A percentile compares a stretch with the other conserved stretches of the same genome.
phyloP scores from a whole-genome alignment of 345 rosid species.

The Combretum micranthum region DNA sequence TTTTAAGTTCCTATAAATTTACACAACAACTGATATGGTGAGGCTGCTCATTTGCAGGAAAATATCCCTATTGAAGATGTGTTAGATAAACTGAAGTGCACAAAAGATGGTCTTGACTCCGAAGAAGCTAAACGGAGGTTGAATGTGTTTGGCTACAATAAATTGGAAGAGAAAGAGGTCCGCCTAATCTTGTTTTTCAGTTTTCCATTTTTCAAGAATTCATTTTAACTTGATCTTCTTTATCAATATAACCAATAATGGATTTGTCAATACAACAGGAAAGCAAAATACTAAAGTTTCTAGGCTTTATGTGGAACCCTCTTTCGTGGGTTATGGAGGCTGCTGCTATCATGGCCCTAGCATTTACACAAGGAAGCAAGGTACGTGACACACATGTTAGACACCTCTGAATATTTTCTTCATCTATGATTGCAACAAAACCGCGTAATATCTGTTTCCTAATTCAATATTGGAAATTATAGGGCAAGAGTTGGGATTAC shows the following conservation, averaged over 20 bases:
- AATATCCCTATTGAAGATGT: slow-evolving; percentile 47
- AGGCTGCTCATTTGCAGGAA: slow-evolving; percentile 28
- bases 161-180: slow-evolving; percentile 60
- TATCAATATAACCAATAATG: too few species aligned
- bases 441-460: background rate
- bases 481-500: slow-evolving; percentile 32
- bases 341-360: slow-evolving; percentile 53
- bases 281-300: slow-evolving; percentile 46
- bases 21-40: too few species aligned
- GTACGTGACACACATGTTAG: slow-evolving; percentile 19
- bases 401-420: too few species aligned
- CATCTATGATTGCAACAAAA: too few species aligned
- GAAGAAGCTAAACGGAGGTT: slow-evolving; percentile 37
- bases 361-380: slow-evolving; percentile 35
- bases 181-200: background rate
- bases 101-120: slow-evolving; percentile 30
- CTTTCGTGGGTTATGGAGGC: slow-evolving; percentile 60
- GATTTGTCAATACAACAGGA: slow-evolving; percentile 22
- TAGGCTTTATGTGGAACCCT: slow-evolving; percentile 68
- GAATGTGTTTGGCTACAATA: slow-evolving; percentile 48
- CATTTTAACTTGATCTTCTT: background rate
- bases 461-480: slow-evolving; percentile 4
- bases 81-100: slow-evolving; percentile 45
- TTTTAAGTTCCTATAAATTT: too few species aligned
- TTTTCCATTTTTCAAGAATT: background rate